A percentile compares a stretch with the other conserved stretches of the same genome.
These are phyloP conservation scores for Calonectria multiphialidica DNA, from an alignment of 2,329 filamentous ascomycete genomes.

Conservation along the genomic window DNA sequence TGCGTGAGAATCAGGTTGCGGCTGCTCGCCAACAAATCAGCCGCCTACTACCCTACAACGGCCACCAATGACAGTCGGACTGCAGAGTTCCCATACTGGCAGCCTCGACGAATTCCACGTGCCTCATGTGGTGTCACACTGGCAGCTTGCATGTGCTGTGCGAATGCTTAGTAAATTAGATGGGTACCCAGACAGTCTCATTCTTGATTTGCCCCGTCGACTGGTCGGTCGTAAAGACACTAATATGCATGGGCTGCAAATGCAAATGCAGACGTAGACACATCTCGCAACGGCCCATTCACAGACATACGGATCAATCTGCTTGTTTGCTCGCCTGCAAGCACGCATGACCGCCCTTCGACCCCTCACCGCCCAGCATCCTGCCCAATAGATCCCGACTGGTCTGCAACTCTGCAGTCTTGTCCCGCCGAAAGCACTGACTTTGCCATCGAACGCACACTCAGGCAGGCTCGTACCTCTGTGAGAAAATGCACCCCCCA, in stretches of 20 bases:
- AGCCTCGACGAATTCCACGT: constrained; percentile 13
- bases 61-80: neutral
- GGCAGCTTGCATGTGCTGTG: neutral
- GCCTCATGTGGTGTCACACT: neutral
- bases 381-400: neutral
- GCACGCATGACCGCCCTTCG: neutral
- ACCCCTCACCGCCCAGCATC: neutral
- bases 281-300: neutral
- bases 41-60: constrained; percentile 9
- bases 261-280: neutral
- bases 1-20: neutral
- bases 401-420: neutral
- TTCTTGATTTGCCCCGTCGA: neutral
- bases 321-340: neutral
- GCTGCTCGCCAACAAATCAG: constrained; percentile 2
- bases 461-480: neutral
- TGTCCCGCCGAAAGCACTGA: neutral
- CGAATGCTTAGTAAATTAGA: neutral
- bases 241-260: neutral
- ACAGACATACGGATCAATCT: neutral
- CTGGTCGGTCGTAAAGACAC: neutral
- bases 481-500: neutral
- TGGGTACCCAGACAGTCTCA: too few relatives aligned
- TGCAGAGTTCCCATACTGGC: neutral
- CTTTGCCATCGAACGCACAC: neutral